Evolutionary conservation across 2,329 filamentous ascomycete species (phyloP).

Genomic region (Phyllosticta ampelicida): DNA sequence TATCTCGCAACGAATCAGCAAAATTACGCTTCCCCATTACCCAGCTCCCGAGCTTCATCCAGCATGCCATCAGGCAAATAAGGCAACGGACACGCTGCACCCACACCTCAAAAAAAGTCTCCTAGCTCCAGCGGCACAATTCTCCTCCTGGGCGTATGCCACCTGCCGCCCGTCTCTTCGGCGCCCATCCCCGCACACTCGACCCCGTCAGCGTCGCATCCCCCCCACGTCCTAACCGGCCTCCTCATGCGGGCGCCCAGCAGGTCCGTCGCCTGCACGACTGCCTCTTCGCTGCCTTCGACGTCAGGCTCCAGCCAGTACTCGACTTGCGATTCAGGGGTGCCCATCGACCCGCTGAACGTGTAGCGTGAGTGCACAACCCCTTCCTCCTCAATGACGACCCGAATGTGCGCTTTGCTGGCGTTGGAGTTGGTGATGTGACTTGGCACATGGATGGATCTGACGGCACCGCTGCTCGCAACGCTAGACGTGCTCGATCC

Average conservation of each 20-base stretch:
- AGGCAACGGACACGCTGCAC: background rate
- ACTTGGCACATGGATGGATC: background rate
- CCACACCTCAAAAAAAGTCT: constrained; percentile 10
- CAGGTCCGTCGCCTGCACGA: constrained; percentile 43
- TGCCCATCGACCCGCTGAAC: constrained; percentile 47
- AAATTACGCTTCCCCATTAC: background rate
- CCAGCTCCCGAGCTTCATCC: background rate
- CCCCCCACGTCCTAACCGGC: constrained; percentile 6
- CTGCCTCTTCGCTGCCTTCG: constrained; percentile 38
- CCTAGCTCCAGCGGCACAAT: constrained; percentile 10
- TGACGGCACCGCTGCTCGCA: background rate
- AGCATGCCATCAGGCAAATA: background rate
- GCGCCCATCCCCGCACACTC: background rate
- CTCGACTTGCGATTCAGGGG: constrained; percentile 45
- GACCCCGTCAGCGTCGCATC: background rate
- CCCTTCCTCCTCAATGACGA: constrained; percentile 43
- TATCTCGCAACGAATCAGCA: background rate
- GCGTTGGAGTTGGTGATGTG: constrained; percentile 30
- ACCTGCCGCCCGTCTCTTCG: constrained; percentile 12
- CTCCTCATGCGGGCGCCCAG: constrained; percentile 25
- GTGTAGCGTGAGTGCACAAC: constrained; percentile 37
- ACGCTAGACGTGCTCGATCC: background rate
- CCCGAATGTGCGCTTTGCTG: constrained; percentile 48
- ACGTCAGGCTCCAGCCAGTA: constrained; percentile 51
- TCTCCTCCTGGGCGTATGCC: constrained; percentile 17